Conservation (phyloP, 257 asterid genomes). For the Rubia yunnanensis region DNA sequence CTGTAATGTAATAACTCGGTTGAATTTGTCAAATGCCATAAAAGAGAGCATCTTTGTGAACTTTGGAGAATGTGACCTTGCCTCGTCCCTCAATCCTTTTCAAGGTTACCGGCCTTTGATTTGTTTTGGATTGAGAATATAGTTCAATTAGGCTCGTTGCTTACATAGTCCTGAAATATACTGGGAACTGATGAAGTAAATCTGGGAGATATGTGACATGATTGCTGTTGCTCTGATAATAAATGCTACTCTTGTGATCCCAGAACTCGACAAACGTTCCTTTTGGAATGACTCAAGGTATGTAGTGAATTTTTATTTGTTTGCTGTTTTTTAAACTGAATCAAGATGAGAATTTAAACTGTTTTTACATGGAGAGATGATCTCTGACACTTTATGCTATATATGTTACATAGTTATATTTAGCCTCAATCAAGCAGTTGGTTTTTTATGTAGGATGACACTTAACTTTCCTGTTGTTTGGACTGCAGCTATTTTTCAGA, state of each 20-base stretch:
- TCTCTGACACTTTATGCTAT: too few species aligned
- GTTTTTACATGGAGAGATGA: too few species aligned
- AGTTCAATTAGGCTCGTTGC: too few species aligned
- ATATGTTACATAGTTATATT: too few species aligned
- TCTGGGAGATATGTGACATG: constrained; percentile 91
- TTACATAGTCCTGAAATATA: not conserved
- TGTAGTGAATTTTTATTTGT: not conserved
- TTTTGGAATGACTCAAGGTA: constrained; percentile 95
- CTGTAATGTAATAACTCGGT: constrained; percentile 60
- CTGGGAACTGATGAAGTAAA: not conserved
- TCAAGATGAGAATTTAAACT: too few species aligned
- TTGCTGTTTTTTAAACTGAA: not conserved
- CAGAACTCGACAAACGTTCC: constrained; percentile 88
- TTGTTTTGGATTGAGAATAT: not conserved
- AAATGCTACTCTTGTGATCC: constrained; percentile 94
- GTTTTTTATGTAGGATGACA: too few species aligned
- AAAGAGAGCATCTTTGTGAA: constrained; percentile 61
- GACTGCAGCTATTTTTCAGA: too few species aligned
- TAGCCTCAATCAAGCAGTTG: too few species aligned
- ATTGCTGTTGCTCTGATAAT: constrained; percentile 91
- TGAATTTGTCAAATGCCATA: constrained; percentile 54
- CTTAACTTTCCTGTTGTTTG: too few species aligned
- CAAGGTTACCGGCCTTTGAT: constrained; percentile 38
- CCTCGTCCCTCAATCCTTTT: constrained; percentile 57
- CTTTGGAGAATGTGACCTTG: constrained; percentile 90